Percentiles rank a stretch among this genome's conserved stretches.
Conservation (phyloP, 192 early-diverging fungal genomes). For the Kappamyces sp. region DNA sequence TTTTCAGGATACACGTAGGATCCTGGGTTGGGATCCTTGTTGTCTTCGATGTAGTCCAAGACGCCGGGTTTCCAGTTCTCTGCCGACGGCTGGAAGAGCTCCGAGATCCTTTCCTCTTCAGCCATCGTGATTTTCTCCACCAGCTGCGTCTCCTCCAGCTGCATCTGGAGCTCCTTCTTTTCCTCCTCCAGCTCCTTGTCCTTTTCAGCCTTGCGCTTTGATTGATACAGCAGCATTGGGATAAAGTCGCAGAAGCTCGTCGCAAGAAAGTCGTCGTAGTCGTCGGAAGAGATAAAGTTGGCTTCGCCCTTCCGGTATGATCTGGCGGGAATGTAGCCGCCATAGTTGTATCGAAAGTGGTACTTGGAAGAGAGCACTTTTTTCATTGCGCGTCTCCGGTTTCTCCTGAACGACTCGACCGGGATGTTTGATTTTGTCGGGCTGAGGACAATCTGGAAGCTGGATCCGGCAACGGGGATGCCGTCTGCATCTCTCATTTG, state of each 20-base stretch:
- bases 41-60: constrained; percentile 45
- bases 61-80: constrained; percentile 47
- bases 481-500: neutral
- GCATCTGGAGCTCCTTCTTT: constrained; percentile 25
- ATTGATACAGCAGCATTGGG: constrained; percentile 33
- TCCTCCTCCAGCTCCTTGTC: constrained; percentile 19
- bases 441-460: no score
- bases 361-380: constrained; percentile 39
- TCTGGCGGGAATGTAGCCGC: constrained; percentile 50
- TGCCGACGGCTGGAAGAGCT: constrained; percentile 28
- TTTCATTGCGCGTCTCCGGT: constrained; percentile 43
- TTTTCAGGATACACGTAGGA: neutral
- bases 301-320: constrained; percentile 19
- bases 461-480: no score
- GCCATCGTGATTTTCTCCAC: constrained; percentile 25
- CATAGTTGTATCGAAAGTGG: constrained; percentile 50
- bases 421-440: neutral
- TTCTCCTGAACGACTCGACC: constrained; percentile 38
- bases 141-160: constrained; percentile 32
- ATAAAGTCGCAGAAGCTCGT: constrained; percentile 39
- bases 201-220: constrained; percentile 22
- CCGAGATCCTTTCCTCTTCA: constrained; percentile 24
- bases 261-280: constrained; percentile 18
- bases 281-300: constrained; percentile 3
- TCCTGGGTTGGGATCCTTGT: constrained; percentile 19